Base-by-base conservation (phyloP, 2,329 filamentous ascomycete genomes). In the Ophiobolus disseminans region DNA sequence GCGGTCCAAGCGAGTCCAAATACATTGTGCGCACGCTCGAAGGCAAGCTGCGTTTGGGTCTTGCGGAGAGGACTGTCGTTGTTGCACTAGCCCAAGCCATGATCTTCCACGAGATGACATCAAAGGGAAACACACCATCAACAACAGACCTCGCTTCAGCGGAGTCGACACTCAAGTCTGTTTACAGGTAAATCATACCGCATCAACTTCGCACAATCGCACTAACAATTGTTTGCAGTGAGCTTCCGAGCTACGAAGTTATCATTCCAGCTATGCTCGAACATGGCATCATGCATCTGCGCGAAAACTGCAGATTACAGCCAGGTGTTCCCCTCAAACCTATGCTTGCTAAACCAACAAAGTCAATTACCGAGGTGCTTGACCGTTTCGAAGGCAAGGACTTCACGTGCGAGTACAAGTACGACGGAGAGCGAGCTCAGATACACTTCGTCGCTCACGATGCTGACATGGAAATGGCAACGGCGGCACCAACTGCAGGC, bases 351-450 rank as follows among this genome's bases (percentile, higher is more conserved):
- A 97, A 97, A 66, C 94, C 94, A 3, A 99, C 94, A 8, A 99
- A 99, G 73, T 92, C 94, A 4, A 97, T 99, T 63, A 96, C 92
- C 1, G 94, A 99, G 75, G 94, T 99, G 0, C 82, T 99, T 9
- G 93, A 99, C 73, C 89, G 94, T 4, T 99, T 99, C 59, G 94
- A 97, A 70, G 86, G 89, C 56, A 94, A 96, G 69, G 89, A 88
- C 20, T 99, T 99, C 66, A 97, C 94, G 1, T 99, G 94, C 76
- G 94, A 99, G 72, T 99, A 96, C 81, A 99, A 99, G 74, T 99
- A 99, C 68, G 94, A 99, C 65, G 94, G 94, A 39, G 94, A 99
- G 74, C 83, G 94, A 69, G 94, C 94, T n/a, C 94, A 99, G 70
- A 97, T 99, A 40, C 94, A 99, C 71, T 99, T 96, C 61, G 91